Evolutionary conservation across 805 yeast genomes (phyloP), one percentile per base, ranked within the genome.

Genomic region (Starmerella vitae): DNA sequence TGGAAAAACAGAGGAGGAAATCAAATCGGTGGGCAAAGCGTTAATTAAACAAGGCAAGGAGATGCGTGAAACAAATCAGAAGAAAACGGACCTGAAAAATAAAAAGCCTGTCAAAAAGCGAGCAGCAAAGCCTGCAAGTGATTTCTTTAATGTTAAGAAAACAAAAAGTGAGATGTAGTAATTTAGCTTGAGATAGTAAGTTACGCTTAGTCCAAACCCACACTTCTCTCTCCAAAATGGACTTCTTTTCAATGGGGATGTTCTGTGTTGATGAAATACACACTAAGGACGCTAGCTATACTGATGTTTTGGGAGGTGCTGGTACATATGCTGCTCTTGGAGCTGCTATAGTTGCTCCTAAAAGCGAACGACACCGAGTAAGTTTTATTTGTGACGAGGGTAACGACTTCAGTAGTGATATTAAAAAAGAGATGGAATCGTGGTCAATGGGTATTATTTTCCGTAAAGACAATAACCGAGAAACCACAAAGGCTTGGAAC

Each of bases 261-360:
- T 79, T 84, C 60, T 84, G 88, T 51, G 69, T 86, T 14, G 97
- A 86, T 57, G 94, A 83, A 47, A 82, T 85, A 48, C 75, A 72
- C 41, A 75, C 72, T 51, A 67, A 72, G 0, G 55, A 38, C 46
- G 60, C 45, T 36, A 61, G 41, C 39, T 65, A 47, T 42, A 9
- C 33, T 1, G 57, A 81, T 54, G 66, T 86, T 6, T 65, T 82
- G 34, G 97, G 97, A 0, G 97, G 97, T 2, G 97, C 86, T 2
- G 95, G 93, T 0, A 72, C 88, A 1, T 86, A 70, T 56, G 85
- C 85, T 2, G 70, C 76, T 1, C 61, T 79, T 13, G 95, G 95
- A 0, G 75, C 83, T 0, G 62, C 86, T 19, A 63, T 63, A 25
- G 52, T 81, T 36, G 63, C 74, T 1, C 53, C 72, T 0, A 41